These are phyloP conservation scores for Potentilla sterilis DNA, from an alignment of 306 rosid genomes.

Conservation along the genomic window DNA sequence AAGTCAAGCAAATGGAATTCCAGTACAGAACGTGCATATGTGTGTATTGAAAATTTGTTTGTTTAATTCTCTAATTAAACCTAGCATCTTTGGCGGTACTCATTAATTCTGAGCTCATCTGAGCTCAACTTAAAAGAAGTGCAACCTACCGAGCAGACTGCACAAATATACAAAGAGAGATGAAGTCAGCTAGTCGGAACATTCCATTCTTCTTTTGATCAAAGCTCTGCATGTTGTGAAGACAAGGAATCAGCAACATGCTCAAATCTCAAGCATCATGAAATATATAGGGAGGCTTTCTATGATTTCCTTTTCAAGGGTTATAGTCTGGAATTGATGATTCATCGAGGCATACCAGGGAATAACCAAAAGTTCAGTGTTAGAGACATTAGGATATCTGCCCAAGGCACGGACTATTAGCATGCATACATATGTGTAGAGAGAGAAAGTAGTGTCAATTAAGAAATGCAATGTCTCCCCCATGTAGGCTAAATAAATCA, in stretches of 20 bases:
- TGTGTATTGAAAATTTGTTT: not conserved
- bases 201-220: conserved; percentile 80
- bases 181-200: conserved; percentile 74
- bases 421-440: not conserved
- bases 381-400: not conserved
- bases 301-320: not conserved
- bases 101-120: not conserved
- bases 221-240: conserved; percentile 64
- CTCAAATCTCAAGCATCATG: conserved; percentile 9
- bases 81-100: not conserved
- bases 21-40: not conserved
- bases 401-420: not conserved
- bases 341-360: not conserved
- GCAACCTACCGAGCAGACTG: conserved; percentile 73
- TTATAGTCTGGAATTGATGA: not conserved
- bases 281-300: not conserved
- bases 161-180: conserved; percentile 77
- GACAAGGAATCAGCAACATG: conserved; percentile 21
- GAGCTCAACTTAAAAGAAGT: not conserved
- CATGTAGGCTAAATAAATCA: not conserved
- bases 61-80: not conserved
- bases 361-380: not conserved
- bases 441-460: not conserved
- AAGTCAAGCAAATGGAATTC: not conserved
- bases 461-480: not conserved